Base-by-base conservation (phyloP, 2,329 filamentous ascomycete species). In the Diaporthe ampelina region DNA sequence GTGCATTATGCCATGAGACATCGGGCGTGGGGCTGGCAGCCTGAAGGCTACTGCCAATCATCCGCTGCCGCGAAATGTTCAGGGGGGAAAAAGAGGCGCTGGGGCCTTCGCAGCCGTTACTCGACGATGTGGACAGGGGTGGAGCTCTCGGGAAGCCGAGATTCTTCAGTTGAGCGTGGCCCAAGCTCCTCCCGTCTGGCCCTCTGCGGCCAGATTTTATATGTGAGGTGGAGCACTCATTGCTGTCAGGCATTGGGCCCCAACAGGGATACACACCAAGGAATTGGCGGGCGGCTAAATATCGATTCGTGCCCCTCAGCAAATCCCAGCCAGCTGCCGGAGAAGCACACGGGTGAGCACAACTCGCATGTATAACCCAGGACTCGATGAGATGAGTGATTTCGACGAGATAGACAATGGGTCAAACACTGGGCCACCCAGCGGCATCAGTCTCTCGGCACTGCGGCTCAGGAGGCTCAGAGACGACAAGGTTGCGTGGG, bases 401-500 rank as follows among this genome's bases (percentile, higher is more conserved):
- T 15, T 24, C 29, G 29, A 52, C 26, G 61, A 32, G 50, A 11
- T 50, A n/a, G 15, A 26, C 10, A 45, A 24, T 45, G 58, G 58
- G 58, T 26, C 58, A 45, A 24, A 45, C 37, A 63, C 57, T 71
- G 70, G 57, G 48, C 43, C n/a, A 26, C 37, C 37, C 48, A 43
- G n/a, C 40, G 43, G 19, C 26, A 48, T 26, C 43, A 45, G 59
- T 59, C 70, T 45, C 29, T 69, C 52, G 37, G 43, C 45, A 26
- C 71, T 56, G 40, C 52, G 32, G 68, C 43, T 43, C 58, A 73
- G 17, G 70, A 40, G 70, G 21, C 15, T 54, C 52, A 52, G 50
- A 65, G 67, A 54, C 58, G 70, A 40, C 57, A 73, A 61, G 74
- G 74, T 75, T 73, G 63, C 58, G 52, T 54, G 37, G 73, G 74